These are phyloP conservation scores for Kwoniella pini DNA, from an alignment of 768 basidiomycete species.

Conservation along the genomic window DNA sequence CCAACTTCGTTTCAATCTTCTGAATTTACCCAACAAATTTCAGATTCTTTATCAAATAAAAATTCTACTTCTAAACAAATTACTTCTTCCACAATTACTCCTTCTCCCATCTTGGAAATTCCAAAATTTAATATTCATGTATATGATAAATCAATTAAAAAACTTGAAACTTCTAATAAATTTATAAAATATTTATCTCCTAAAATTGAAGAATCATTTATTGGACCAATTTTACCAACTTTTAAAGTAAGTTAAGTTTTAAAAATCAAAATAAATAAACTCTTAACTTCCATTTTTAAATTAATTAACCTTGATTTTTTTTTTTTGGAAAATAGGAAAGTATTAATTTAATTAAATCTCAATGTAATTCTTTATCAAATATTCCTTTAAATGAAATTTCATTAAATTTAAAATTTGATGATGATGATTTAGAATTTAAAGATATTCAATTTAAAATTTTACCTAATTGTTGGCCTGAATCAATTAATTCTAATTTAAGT, in stretches of 20 bases:
- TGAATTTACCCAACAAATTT: no score
- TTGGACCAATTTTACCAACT: constrained; percentile 1
- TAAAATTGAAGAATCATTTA: constrained; percentile 10
- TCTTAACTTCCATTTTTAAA: no score
- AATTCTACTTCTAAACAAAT: no score
- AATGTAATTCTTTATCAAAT: constrained; percentile 22
- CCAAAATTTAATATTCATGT: no score
- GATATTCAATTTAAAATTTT: constrained; percentile 21
- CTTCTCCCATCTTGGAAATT: no score
- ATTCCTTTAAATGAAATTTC: constrained; percentile 3
- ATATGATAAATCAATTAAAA: no score
- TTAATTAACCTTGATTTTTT: no score
- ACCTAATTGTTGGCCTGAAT: constrained; percentile 28
- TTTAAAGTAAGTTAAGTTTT: constrained; percentile 3
- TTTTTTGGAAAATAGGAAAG: no score
- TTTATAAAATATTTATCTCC: constrained; percentile 6
- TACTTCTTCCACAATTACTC: no score
- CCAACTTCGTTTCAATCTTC: no score
- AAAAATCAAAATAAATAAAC: background rate
- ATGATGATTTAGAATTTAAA: background rate
- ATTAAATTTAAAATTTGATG: constrained; percentile 21
- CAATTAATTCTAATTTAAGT: constrained; percentile 16
- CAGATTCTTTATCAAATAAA: no score
- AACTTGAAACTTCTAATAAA: background rate
- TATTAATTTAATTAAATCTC: constrained; percentile 11